Evolutionary conservation across 2,329 filamentous ascomycete species (phyloP).

Genomic region (Penicillium sp.): DNA sequence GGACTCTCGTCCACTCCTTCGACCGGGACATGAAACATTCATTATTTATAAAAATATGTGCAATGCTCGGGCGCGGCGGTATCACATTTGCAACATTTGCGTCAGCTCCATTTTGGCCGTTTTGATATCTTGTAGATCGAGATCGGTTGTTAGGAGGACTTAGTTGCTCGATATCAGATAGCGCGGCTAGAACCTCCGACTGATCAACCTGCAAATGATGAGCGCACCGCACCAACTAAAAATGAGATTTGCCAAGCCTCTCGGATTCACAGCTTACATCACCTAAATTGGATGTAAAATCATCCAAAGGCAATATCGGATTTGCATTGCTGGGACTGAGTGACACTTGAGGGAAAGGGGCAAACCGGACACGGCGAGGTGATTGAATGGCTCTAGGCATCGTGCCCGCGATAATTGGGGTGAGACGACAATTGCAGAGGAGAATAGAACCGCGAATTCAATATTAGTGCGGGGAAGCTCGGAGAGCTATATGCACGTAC

Average conservation of each 20-base stretch:
- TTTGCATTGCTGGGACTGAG: neutral
- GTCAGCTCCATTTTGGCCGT: too few relatives aligned
- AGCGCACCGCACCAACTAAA: neutral
- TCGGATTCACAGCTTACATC: neutral
- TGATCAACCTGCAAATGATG: neutral
- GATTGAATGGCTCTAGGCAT: neutral
- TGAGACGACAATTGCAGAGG: neutral
- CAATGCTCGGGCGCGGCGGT: slow-evolving; percentile 26
- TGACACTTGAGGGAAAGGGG: slow-evolving; percentile 1
- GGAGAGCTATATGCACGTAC: neutral
- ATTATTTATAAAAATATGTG: slow-evolving; percentile 26
- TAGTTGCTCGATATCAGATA: neutral
- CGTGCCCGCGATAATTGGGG: neutral
- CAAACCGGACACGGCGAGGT: slow-evolving; percentile 1
- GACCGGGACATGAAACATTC: slow-evolving; percentile 22
- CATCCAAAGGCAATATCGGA: neutral
- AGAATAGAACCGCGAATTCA: neutral
- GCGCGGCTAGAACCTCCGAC: neutral
- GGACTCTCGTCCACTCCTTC: slow-evolving; percentile 22
- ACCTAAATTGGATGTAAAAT: neutral
- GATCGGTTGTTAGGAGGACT: neutral
- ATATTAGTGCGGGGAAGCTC: neutral
- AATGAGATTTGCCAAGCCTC: neutral
- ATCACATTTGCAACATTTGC: neutral
- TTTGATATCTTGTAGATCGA: neutral